Evolutionary conservation across 352 stramenopile species (phyloP).

Genomic region (Thalassiosira mediterranea): DNA sequence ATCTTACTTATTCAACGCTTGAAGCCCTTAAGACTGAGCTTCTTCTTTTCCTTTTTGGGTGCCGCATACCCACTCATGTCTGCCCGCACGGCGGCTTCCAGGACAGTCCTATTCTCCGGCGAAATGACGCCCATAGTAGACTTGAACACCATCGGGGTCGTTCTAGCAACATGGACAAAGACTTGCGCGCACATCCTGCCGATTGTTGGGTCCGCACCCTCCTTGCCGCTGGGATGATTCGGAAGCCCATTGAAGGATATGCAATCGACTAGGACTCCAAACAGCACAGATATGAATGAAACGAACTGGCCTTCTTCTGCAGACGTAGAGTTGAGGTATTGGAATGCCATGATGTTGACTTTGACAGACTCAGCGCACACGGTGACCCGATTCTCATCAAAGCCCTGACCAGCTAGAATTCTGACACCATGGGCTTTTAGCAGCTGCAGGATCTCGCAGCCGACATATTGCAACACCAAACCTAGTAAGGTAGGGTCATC

Average conservation of each 20-base stretch:
- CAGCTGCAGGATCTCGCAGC: slow-evolving; percentile 66
- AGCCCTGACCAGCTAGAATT: slow-evolving; percentile 20
- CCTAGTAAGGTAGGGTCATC: slow-evolving; percentile 39
- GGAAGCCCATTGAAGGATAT: slow-evolving; percentile 81
- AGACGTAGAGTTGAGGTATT: slow-evolving; percentile 56
- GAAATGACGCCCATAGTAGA: slow-evolving; percentile 57
- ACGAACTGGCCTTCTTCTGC: slow-evolving; percentile 56
- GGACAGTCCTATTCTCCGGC: slow-evolving; percentile 57
- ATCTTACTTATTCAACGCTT: slow-evolving; percentile 15
- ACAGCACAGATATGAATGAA: slow-evolving; percentile 65
- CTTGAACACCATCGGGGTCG: slow-evolving; percentile 74
- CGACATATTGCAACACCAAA: slow-evolving; percentile 54
- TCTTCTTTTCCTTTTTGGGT: slow-evolving; percentile 68
- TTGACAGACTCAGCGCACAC: slow-evolving; percentile 76
- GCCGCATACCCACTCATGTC: slow-evolving; percentile 82
- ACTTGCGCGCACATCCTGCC: slow-evolving; percentile 77
- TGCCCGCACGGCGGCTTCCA: slow-evolving; percentile 77
- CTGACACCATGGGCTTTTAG: slow-evolving; percentile 52
- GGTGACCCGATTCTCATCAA: slow-evolving; percentile 44
- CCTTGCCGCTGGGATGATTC: slow-evolving; percentile 68
- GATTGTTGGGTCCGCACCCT: slow-evolving; percentile 62
- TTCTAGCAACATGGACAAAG: slow-evolving; percentile 72
- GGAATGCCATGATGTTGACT: slow-evolving; percentile 74
- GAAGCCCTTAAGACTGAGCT: slow-evolving; percentile 80
- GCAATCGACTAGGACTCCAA: slow-evolving; percentile 64